phyloP scores from a whole-genome alignment of 2,329 filamentous ascomycete species.

The Xylaria sp. region DNA sequence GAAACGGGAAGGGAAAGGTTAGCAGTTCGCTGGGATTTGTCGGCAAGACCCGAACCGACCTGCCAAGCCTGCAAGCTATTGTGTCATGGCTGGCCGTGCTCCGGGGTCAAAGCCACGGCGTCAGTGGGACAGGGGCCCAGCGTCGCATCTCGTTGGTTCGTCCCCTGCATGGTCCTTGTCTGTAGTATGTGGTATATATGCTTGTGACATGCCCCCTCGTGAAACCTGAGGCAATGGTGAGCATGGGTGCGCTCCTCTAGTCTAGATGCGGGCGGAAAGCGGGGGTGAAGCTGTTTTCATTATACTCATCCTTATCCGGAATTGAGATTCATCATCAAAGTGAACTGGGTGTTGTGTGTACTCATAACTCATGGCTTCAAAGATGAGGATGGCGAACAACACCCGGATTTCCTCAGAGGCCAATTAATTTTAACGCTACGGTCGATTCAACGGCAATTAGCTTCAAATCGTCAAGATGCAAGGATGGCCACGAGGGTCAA shows the following conservation, averaged over 20 bases:
- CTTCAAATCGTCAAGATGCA: background rate
- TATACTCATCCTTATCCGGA: background rate
- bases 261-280: background rate
- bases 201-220: conserved; percentile 13
- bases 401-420: background rate
- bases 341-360: background rate
- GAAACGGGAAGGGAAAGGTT: background rate
- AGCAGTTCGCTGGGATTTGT: conserved; percentile 6
- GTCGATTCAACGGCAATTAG: background rate
- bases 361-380: background rate
- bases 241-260: background rate
- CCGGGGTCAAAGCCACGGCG: conserved; percentile 16
- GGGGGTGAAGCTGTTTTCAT: conserved; percentile 11
- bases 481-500: background rate
- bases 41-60: conserved; percentile 26
- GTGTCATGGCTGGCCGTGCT: conserved; percentile 30
- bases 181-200: background rate
- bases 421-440: background rate
- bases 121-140: background rate
- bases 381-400: background rate
- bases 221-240: conserved; percentile 8
- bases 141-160: conserved; percentile 11
- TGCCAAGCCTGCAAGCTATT: conserved; percentile 32
- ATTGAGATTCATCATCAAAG: background rate
- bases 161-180: conserved; percentile 30